Evolutionary conservation across 2,329 filamentous ascomycete species (phyloP).

Genomic region (Blumeriella jaapii): DNA sequence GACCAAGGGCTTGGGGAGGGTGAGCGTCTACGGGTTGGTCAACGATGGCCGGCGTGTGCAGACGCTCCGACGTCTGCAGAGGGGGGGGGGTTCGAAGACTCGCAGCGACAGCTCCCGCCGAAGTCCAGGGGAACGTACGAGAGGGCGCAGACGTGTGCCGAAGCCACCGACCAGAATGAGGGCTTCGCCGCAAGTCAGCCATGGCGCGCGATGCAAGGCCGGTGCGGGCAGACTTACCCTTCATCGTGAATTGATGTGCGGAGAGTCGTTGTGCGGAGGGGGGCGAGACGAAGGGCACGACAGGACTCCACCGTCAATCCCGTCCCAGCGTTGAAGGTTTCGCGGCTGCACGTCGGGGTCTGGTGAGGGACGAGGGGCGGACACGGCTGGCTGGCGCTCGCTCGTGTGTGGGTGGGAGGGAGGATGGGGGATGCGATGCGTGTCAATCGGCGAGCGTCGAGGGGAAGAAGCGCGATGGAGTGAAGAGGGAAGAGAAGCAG

Average conservation of each 20-base stretch:
- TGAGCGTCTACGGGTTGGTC: constrained; percentile 59
- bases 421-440: too few species aligned
- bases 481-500: too few species aligned
- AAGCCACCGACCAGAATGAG: constrained; percentile 99
- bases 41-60: constrained; percentile 21
- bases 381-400: too few species aligned
- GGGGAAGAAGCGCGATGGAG: too few species aligned
- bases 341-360: too few species aligned
- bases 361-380: too few species aligned
- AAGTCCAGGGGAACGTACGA: constrained; percentile 48
- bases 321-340: too few species aligned
- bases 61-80: too few species aligned
- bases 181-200: constrained; percentile 40
- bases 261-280: constrained; percentile 6
- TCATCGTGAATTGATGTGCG: constrained; percentile 23
- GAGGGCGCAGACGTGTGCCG: constrained; percentile 90
- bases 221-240: constrained; percentile 18
- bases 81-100: constrained; percentile 6
- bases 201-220: background rate
- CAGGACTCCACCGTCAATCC: background rate
- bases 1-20: constrained; percentile 91
- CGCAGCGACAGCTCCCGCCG: constrained; percentile 13
- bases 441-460: too few species aligned
- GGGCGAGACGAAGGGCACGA: background rate
- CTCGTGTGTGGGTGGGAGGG: too few species aligned